These are phyloP conservation scores for Backusella macrospora DNA, from an alignment of 192 early-diverging fungal genomes.

Conservation along the genomic window DNA sequence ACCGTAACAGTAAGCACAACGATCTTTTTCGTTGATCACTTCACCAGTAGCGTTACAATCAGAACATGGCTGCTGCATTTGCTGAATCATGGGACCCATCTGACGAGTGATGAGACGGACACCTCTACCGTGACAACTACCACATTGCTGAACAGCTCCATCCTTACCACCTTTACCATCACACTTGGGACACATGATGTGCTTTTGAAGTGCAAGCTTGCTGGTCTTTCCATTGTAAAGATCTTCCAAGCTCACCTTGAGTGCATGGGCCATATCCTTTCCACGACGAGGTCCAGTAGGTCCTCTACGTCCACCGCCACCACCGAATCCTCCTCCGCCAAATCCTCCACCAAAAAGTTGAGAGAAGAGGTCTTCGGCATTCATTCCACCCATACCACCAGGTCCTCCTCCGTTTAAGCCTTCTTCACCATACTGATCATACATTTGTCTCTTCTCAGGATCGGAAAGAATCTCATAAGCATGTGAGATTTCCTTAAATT, in stretches of 20 bases:
- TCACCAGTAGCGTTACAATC: conserved; percentile 92
- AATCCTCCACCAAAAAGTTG: conserved; percentile 93
- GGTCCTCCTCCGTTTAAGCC: conserved; percentile 77
- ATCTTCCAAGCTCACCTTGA: conserved; percentile 88
- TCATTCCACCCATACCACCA: conserved; percentile 65
- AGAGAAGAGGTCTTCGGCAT: conserved; percentile 94
- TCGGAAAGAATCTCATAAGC: conserved; percentile 97
- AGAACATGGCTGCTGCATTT: conserved; percentile 96
- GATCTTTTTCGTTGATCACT: conserved; percentile 86
- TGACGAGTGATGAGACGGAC: conserved; percentile 88
- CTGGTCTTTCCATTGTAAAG: conserved; percentile 88
- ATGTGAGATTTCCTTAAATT: conserved; percentile 98
- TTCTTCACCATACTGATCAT: conserved; percentile 95
- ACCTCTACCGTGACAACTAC: conserved; percentile 87
- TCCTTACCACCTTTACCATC: conserved; percentile 97
- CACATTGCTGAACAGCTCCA: conserved; percentile 84
- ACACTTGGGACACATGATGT: conserved; percentile 88
- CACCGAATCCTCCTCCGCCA: conserved; percentile 75
- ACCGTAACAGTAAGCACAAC: conserved; percentile 90
- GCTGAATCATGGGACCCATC: conserved; percentile 99
- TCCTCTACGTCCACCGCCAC: conserved; percentile 36
- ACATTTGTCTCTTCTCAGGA: conserved; percentile 84
- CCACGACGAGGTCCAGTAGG: conserved; percentile 82
- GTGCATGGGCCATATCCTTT: conserved; percentile 89
- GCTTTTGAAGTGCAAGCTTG: conserved; percentile 96